Evolutionary conservation across 179 eudicot genomes (phyloP).

Genomic region (Sideroxylon spinosum): DNA sequence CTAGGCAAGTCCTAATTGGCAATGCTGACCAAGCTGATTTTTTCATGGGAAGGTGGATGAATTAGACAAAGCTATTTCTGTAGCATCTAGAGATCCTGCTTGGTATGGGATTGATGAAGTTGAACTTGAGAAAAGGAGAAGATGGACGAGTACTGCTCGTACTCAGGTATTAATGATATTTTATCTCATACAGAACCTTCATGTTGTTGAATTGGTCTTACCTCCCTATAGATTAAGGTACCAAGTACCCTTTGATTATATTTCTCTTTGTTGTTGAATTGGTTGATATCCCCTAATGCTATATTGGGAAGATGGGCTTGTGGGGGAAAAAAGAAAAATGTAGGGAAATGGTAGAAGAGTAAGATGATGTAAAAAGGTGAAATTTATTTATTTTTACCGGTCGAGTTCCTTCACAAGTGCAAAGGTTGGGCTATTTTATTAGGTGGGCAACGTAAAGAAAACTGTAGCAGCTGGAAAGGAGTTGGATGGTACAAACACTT

Average conservation of each 20-base stretch:
- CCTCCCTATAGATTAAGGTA: too few relatives aligned
- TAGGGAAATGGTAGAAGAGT: too few relatives aligned
- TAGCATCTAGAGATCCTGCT: slow-evolving; percentile 68
- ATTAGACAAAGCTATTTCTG: slow-evolving; percentile 71
- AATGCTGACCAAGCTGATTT: slow-evolving; percentile 35
- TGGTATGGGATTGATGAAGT: slow-evolving; percentile 54
- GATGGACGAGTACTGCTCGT: slow-evolving; percentile 82
- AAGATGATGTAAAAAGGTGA: too few relatives aligned
- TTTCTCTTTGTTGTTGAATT: too few relatives aligned
- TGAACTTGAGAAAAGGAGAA: slow-evolving; percentile 69
- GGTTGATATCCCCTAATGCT: slow-evolving; percentile 5
- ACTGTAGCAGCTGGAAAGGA: slow-evolving; percentile 50
- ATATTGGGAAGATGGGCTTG: too few relatives aligned
- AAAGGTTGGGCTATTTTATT: slow-evolving; percentile 25
- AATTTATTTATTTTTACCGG: too few relatives aligned
- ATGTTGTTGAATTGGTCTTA: not conserved
- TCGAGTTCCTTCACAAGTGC: too few relatives aligned
- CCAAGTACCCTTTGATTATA: too few relatives aligned
- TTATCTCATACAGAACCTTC: not conserved
- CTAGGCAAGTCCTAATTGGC: not conserved
- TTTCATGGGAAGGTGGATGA: slow-evolving; percentile 86
- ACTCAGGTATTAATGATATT: slow-evolving; percentile 49
- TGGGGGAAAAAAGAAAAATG: too few relatives aligned
- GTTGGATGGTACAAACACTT: slow-evolving; percentile 46
- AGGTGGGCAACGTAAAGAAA: slow-evolving; percentile 80